phyloP scores from a whole-genome alignment of 2,329 filamentous ascomycete species.

The Fusarium lyarnte region DNA sequence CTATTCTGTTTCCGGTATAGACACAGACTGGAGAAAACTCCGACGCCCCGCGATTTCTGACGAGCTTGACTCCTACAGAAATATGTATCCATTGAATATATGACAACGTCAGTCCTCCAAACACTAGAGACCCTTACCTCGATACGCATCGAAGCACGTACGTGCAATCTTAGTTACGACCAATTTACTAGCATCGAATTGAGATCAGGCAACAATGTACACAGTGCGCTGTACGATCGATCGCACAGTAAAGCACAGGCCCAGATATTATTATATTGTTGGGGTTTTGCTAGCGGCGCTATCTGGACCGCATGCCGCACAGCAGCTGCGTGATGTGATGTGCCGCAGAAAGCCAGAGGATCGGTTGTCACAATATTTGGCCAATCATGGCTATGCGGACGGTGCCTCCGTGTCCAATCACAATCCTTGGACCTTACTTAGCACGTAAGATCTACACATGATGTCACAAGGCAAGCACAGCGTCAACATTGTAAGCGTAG shows the following conservation, averaged over 20 bases:
- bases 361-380: not conserved
- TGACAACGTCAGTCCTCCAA: too few relatives aligned
- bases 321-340: not conserved
- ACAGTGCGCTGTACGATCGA: not conserved
- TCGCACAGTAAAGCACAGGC: not conserved
- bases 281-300: too few relatives aligned
- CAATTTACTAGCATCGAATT: not conserved
- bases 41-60: not conserved
- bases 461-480: not conserved
- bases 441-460: not conserved
- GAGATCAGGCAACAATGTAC: not conserved
- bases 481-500: not conserved
- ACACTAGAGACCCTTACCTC: not conserved
- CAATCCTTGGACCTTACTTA: too few relatives aligned
- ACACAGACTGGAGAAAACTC: rapidly evolving
- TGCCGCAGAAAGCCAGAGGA: not conserved
- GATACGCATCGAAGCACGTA: too few relatives aligned
- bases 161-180: rapidly evolving
- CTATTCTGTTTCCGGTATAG: not conserved
- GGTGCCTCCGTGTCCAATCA: not conserved
- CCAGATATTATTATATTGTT: not conserved
- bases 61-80: not conserved
- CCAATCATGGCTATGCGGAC: not conserved
- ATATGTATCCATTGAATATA: not conserved
- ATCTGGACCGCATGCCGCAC: not conserved